Base-by-base conservation (phyloP, 371 early-diverging fungal species). In the Cladochytrium tenue region DNA sequence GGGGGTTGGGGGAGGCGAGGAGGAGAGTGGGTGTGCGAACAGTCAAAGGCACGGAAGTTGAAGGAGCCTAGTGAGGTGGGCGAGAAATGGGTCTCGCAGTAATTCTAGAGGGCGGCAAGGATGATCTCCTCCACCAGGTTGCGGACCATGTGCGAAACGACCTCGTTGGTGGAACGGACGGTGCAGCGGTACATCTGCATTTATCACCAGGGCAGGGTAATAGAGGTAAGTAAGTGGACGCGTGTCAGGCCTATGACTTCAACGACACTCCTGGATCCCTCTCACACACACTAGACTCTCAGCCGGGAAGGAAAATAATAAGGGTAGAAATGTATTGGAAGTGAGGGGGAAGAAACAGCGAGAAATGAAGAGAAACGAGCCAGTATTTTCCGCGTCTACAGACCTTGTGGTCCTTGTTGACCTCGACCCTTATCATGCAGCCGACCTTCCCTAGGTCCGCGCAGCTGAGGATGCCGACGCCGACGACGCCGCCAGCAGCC, bases 111-210 rank as follows among this genome's bases (percentile, higher is more conserved):
- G 31, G 52, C 36, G 3, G 58, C 32, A 13, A 61, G 34, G 10
- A 67, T 61, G 32, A 52, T 55, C 51, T 60, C 68, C 55, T 67
- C 68, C 28, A 67, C 62, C 35, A 62, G 68, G 2, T 53, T 81
- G 33, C 68, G 68, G n/a, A 67, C n/a, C 35, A 62, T 43, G 5
- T 67, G 64, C 10, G 94, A 89, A 2, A 92, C 90, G 0, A 71
- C 72, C 61, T 92, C 92, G 72, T 90, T 94, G 0, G 97, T 96
- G 26, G 94, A 88, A 35, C 96, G 86, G 5, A 96, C 75, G 0
- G 95, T 97, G 53, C 95, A 69, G 15, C 96, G 91, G 70, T 89
- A 94, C 92, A 95, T 91, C 89, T 95, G 82, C 0, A 58, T 32
- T 55, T 13, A 52, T 13, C 67, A 63, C 4, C 23, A 34, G n/a